Conservation (phyloP, 2,329 filamentous ascomycete genomes). For the Teratosphaeria pseudoeucalypti region DNA sequence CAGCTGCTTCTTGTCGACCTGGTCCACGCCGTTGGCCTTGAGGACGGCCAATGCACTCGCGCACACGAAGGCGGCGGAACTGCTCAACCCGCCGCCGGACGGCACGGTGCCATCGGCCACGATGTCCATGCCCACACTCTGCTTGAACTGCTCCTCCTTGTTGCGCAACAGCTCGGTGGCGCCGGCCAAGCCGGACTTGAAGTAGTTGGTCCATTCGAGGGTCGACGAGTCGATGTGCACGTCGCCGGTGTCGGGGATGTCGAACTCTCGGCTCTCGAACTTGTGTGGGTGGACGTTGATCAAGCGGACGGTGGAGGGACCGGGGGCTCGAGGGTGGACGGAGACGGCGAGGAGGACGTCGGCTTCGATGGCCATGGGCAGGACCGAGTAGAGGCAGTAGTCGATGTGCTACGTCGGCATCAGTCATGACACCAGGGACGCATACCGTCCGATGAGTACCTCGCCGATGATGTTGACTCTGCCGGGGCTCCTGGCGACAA, state of each 20-base stretch:
- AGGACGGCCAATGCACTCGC: slow-evolving; percentile 81
- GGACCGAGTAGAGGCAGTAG: slow-evolving; percentile 90
- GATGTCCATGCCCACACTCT: slow-evolving; percentile 70
- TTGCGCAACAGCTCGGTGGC: slow-evolving; percentile 67
- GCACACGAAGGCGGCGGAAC: slow-evolving; percentile 87
- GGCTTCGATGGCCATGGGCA: slow-evolving; percentile 89
- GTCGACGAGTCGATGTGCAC: slow-evolving; percentile 65
- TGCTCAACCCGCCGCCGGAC: slow-evolving; percentile 82
- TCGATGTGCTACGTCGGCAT: slow-evolving; percentile 63
- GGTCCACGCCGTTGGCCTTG: slow-evolving; percentile 66
- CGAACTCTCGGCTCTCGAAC: slow-evolving; percentile 67
- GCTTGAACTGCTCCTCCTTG: slow-evolving; percentile 50
- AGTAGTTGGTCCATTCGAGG: slow-evolving; percentile 97
- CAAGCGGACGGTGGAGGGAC: slow-evolving; percentile 58
- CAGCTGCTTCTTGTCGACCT: slow-evolving; percentile 81
- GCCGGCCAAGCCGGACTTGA: slow-evolving; percentile 80
- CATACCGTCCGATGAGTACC: slow-evolving; percentile 18
- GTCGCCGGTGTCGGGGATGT: slow-evolving; percentile 50
- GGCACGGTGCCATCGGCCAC: slow-evolving; percentile 88
- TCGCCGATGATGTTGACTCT: slow-evolving; percentile 98
- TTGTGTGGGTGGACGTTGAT: slow-evolving; percentile 67
- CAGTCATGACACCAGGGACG: not conserved
- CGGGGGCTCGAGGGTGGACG: slow-evolving; percentile 41
- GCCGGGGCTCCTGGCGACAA: slow-evolving; percentile 82
- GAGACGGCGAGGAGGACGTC: slow-evolving; percentile 81